Evolutionary conservation across 2,329 filamentous ascomycete genomes (phyloP), one percentile per base, ranked within the genome.

Genomic region (Zalaria sp.): DNA sequence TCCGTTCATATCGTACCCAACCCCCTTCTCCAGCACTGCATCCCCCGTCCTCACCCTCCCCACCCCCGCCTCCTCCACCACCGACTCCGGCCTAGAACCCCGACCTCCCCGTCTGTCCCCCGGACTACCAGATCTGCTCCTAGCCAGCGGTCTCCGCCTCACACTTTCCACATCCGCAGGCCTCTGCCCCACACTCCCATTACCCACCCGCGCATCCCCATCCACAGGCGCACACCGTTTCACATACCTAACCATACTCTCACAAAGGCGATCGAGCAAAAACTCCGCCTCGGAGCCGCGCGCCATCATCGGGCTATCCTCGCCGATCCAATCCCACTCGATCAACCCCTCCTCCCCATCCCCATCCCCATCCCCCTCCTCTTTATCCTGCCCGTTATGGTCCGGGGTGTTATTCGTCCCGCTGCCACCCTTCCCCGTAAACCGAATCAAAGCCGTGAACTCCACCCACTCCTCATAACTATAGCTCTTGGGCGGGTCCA

Each of bases 391-490:
- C 7, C 48, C 49, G 9, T 50, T 41, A 5, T 43, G 42, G n/a
- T n/a, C n/a, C n/a, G n/a, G n/a, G n/a, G n/a, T n/a, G n/a, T n/a
- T n/a, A n/a, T n/a, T n/a, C n/a, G n/a, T n/a, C n/a, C n/a, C n/a
- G n/a, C n/a, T n/a, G n/a, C n/a, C n/a, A n/a, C n/a, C n/a, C n/a
- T n/a, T n/a, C 36, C 54, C 52, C 2, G 65, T 65, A 48, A 79
- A 78, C 2, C 72, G 66, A 32, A 93, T 83, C 28, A 94, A 68
- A 25, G 75, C 73, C 5, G 88, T 79, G 51, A 85, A 91, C 65
- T 84, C 83, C 0, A 82, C 81, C 88, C 87, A 93, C 56, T 93
- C 81, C 49, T 87, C 77, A 48, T 87, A 95, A 0, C 67, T 69
- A 57, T 94, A 95, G 41, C 70, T 72, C 42, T 77, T 78, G 0